Evolutionary conservation across 805 yeast species (phyloP), one percentile per base, ranked within the genome.

Genomic region (Kluyveromyces lactis): DNA sequence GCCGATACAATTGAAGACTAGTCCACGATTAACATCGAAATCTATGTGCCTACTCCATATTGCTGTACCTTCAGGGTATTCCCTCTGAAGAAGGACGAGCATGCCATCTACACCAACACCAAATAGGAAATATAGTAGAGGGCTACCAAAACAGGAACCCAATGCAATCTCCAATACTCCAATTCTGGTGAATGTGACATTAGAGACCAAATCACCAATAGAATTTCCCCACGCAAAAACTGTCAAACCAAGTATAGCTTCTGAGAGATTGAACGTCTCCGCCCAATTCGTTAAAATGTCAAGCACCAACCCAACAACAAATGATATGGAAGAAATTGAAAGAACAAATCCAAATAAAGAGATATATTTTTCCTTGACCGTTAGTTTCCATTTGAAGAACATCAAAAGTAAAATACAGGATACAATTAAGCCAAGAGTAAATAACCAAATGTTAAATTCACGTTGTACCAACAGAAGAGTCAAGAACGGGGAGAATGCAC

Each of bases 71-170:
- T 6, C 26, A 19, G 45, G 38, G 34, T 26, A 21, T 31, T 31
- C 18, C 13, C 34, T 27, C 8, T 37, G 32, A 3, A 48, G 9
- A 38, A 62, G 60, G 6, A 72, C 61, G 1, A 78, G 43, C 26
- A 85, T 44, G 0, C 90, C 87, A 48, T 84, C 81, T 4, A 81
- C 52, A 0, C 97, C 96, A 43, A 90, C 63, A 0, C 97, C 95
- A 29, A 89, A 67, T 9, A 92, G 64, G 31, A 82, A 65, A 39
- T 87, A 81, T 31, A 92, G 58, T 42, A 90, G 62, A 0, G 97
- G 97, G 1, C 96, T 86, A 0, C 97, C 97, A 57, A 89, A 82
- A 53, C 97, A 89, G 0, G 97, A 96, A 21, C 92, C 84, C n/a
- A 92, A 67, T 0, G 97, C 97, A 83, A 90, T 83, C 33, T 82